Evolutionary conservation across 257 asterid species (phyloP).

Genomic region (Solanum tacnaense): DNA sequence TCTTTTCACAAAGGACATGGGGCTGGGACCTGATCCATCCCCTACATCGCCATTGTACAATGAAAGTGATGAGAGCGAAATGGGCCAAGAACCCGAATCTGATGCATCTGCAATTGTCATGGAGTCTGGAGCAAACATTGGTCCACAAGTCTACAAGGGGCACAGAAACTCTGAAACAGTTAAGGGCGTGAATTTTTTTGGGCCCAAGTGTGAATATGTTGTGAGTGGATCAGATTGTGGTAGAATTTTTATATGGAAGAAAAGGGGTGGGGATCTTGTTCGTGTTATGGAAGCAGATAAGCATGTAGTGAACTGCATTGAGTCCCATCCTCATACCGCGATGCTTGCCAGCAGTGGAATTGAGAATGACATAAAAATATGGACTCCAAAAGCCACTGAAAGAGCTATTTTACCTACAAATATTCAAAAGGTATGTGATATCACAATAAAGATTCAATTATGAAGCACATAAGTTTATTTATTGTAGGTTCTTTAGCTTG

Average conservation of each 20-base stretch:
- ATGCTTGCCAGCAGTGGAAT: constrained; percentile 85
- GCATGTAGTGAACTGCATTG: constrained; percentile 69
- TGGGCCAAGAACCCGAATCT: constrained; percentile 16
- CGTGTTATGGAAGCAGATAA: constrained; percentile 85
- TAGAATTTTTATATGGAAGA: constrained; percentile 84
- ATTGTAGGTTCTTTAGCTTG: neutral
- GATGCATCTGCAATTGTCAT: constrained; percentile 15
- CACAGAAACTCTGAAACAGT: constrained; percentile 69
- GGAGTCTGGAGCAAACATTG: constrained; percentile 17
- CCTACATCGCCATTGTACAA: constrained; percentile 23
- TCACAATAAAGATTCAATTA: neutral
- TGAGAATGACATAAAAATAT: constrained; percentile 66
- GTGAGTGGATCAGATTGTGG: constrained; percentile 96
- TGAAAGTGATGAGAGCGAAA: constrained; percentile 26
- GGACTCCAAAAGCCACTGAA: constrained; percentile 72
- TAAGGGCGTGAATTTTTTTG: constrained; percentile 78
- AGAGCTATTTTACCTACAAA: constrained; percentile 57
- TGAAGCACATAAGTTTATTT: neutral
- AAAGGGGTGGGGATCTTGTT: constrained; percentile 67
- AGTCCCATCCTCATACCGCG: constrained; percentile 69
- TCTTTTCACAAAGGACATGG: constrained; percentile 65
- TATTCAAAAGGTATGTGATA: constrained; percentile 46
- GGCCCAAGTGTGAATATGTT: constrained; percentile 83
- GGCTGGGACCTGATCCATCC: constrained; percentile 48
- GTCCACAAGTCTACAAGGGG: constrained; percentile 77